Evolutionary conservation across 148 eudicot species (phyloP).

Genomic region (Drosera capensis): DNA sequence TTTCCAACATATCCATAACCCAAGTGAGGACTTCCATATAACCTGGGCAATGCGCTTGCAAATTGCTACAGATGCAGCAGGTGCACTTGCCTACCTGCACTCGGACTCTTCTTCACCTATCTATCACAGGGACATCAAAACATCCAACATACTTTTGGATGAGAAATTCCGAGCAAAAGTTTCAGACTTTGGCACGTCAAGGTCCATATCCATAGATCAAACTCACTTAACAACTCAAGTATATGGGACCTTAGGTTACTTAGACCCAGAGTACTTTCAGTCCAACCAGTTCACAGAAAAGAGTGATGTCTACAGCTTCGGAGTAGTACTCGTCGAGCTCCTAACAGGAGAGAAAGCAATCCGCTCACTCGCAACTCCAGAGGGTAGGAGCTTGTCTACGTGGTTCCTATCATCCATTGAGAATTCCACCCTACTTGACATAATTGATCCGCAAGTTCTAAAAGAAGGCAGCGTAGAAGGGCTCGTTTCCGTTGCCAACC

Average conservation of each 20-base stretch:
- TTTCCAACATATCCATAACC: conserved; percentile 7
- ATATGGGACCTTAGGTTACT: conserved; percentile 9
- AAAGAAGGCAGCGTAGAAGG: conserved; percentile 11
- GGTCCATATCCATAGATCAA: conserved; percentile 3
- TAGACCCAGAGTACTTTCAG: conserved; percentile 7
- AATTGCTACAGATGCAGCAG: conserved; percentile 16
- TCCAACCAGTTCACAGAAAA: conserved; percentile 2
- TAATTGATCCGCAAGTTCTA: conserved; percentile 9
- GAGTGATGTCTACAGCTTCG: conserved; percentile 6
- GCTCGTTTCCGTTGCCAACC: conserved; percentile 7
- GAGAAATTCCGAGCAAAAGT: conserved; percentile 7
- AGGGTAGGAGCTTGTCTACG: conserved; percentile 9
- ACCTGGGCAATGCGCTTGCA: conserved; percentile 11
- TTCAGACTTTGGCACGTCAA: conserved; percentile 10
- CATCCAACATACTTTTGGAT: conserved; percentile 12
- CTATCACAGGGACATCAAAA: conserved; percentile 11
- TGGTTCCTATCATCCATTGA: conserved; percentile 5
- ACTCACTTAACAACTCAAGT: conserved; percentile 10
- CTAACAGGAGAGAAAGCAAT: conserved; percentile 6
- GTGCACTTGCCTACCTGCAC: conserved; percentile 15
- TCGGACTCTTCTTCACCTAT: conserved; percentile 13
- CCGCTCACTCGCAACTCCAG: neutral
- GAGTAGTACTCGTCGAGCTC: conserved; percentile 8
- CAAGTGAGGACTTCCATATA: conserved; percentile 1
- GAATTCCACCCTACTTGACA: conserved; percentile 3